Evolutionary conservation across 78 protist species (phyloP).

Genomic region (Dictyostelium capitatum): DNA sequence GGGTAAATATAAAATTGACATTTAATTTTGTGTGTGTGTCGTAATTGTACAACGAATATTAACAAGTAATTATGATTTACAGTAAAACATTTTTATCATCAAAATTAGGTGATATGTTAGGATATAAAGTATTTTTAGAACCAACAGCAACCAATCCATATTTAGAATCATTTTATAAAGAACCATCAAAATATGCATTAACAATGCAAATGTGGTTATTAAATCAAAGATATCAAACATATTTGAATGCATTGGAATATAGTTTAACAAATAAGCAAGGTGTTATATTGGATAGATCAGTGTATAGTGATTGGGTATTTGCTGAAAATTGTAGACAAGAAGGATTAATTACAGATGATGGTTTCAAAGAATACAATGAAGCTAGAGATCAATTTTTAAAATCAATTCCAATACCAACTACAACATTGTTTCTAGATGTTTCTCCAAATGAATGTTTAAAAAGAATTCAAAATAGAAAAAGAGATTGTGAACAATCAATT

Average conservation of each 20-base stretch:
- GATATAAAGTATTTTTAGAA: constrained; percentile 79
- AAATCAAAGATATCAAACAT: constrained; percentile 78
- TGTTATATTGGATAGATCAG: constrained; percentile 91
- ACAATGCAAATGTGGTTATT: constrained; percentile 88
- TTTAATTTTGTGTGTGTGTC: too few relatives aligned
- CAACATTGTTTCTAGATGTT: constrained; percentile 72
- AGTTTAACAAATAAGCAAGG: constrained; percentile 28
- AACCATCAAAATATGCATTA: constrained; percentile 78
- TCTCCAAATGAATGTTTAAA: constrained; percentile 73
- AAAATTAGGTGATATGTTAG: constrained; percentile 40
- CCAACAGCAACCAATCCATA: constrained; percentile 89
- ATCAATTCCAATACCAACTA: constrained; percentile 78
- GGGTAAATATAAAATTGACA: constrained; percentile 15
- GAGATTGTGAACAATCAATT: constrained; percentile 86
- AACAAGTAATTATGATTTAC: neutral
- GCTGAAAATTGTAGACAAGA: constrained; percentile 84
- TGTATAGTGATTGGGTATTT: constrained; percentile 89
- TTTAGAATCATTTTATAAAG: constrained; percentile 77
- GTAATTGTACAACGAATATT: too few relatives aligned
- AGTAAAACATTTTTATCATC: constrained; percentile 57
- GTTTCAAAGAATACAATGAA: constrained; percentile 56
- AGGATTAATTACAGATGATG: constrained; percentile 77
- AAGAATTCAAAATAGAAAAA: constrained; percentile 80
- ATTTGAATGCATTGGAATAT: constrained; percentile 46
- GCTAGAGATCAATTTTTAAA: constrained; percentile 39